A percentile compares a stretch with the other conserved stretches of the same genome.
Conservation (phyloP, 2,329 filamentous ascomycete genomes). For the Diaporthe sp. region DNA sequence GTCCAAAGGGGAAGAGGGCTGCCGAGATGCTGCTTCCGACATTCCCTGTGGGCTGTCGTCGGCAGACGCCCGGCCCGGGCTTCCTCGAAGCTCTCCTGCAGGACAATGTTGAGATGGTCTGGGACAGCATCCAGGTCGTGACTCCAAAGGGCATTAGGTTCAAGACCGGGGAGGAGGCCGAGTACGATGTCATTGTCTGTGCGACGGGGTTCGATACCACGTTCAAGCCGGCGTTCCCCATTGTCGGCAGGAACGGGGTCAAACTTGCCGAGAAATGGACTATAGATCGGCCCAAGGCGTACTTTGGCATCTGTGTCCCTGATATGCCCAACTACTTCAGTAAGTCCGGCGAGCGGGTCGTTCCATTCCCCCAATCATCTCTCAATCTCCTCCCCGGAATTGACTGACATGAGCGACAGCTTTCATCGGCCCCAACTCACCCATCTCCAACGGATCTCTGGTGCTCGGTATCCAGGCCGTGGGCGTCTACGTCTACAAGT, state of each 20-base stretch:
- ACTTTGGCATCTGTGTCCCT: conserved; percentile 36
- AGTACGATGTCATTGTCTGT: conserved; percentile 52
- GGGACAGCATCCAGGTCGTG: conserved; percentile 45
- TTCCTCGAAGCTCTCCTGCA: conserved; percentile 58
- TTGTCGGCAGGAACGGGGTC: conserved; percentile 44
- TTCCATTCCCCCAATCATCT: too few relatives aligned
- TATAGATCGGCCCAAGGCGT: conserved; percentile 40
- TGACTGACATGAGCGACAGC: background rate
- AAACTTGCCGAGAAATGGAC: conserved; percentile 44
- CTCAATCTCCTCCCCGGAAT: background rate
- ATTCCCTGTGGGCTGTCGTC: conserved; percentile 60
- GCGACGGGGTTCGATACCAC: conserved; percentile 53
- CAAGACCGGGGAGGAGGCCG: conserved; percentile 40
- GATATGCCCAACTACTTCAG: conserved; percentile 42
- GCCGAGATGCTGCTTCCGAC: conserved; percentile 44
- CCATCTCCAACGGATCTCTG: conserved; percentile 46
- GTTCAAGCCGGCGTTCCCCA: conserved; percentile 44
- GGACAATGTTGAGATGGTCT: conserved; percentile 56
- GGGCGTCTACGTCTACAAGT: conserved; percentile 50
- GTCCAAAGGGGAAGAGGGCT: conserved; percentile 24
- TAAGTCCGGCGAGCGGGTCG: conserved; percentile 8
- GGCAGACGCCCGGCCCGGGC: conserved; percentile 58
- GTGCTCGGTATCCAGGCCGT: conserved; percentile 47
- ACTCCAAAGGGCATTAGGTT: conserved; percentile 39
- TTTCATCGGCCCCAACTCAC: conserved; percentile 44